Conservation (phyloP, 768 basidiomycete genomes). For the Agaricus blazei region DNA sequence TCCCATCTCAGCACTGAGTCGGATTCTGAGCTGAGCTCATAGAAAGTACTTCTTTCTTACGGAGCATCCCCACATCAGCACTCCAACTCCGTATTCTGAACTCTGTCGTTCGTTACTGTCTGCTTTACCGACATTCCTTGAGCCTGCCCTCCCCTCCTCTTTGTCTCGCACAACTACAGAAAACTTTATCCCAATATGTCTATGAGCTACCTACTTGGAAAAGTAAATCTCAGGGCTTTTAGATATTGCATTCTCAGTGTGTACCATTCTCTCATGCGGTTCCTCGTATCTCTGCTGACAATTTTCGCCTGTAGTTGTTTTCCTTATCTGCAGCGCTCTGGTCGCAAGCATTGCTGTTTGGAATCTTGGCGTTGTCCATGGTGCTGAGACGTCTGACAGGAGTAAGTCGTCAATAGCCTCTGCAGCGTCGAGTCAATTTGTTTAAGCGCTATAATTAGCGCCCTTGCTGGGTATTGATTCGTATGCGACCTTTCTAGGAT, state of each 20-base stretch:
- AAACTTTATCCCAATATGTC: slow-evolving; percentile 32
- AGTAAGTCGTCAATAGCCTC: slow-evolving; percentile 3
- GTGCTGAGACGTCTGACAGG: not conserved
- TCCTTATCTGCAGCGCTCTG: slow-evolving; percentile 61
- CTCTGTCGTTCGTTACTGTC: slow-evolving; percentile 1
- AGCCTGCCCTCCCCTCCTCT: not conserved
- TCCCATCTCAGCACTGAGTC: not conserved
- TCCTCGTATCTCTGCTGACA: not conserved
- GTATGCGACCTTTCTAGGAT: slow-evolving; percentile 58
- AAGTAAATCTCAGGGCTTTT: slow-evolving; percentile 35
- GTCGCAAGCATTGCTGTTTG: slow-evolving; percentile 63
- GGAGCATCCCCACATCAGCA: not conserved
- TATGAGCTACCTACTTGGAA: slow-evolving; percentile 21
- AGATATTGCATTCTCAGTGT: slow-evolving; percentile 62
- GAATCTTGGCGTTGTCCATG: slow-evolving; percentile 51
- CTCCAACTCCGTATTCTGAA: not conserved
- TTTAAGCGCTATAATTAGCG: slow-evolving; percentile 6
- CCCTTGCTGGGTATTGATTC: slow-evolving; percentile 43
- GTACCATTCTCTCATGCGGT: slow-evolving; percentile 13
- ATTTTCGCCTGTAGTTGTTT: slow-evolving; percentile 37
- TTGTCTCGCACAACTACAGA: slow-evolving; percentile 22
- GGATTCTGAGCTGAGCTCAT: slow-evolving; percentile 9
- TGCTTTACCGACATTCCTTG: slow-evolving; percentile 11
- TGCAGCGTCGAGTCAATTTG: not conserved
- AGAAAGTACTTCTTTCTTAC: not conserved